phyloP scores from a whole-genome alignment of 805 yeast species.

The Nakazawaea holstii region DNA sequence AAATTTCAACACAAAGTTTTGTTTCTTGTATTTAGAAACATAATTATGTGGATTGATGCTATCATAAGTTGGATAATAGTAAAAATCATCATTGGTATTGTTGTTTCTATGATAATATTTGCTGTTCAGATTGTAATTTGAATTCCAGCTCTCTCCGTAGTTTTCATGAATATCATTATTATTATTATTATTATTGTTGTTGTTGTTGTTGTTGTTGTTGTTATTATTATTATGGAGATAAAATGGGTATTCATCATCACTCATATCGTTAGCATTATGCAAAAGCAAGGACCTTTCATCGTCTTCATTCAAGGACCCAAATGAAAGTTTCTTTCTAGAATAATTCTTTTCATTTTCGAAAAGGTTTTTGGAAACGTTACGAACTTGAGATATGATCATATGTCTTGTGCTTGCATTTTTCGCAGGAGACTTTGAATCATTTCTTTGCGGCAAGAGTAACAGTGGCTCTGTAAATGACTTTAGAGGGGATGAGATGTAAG shows the following conservation, averaged over 20 bases:
- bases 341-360: constrained; percentile 7
- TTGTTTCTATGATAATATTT: not conserved
- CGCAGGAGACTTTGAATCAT: not conserved
- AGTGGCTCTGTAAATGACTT: not conserved
- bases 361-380: constrained; percentile 9
- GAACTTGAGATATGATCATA: constrained; percentile 8
- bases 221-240: not conserved
- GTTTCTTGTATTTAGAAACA: constrained; percentile 5
- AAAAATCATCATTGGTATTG: not conserved
- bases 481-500: not conserved
- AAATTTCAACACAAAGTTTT: not conserved
- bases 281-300: constrained; percentile 2
- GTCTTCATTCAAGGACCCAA: constrained; percentile 6
- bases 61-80: constrained; percentile 8
- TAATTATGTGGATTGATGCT: constrained; percentile 10
- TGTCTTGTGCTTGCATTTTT: not conserved
- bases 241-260: not conserved
- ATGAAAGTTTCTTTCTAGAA: constrained; percentile 9
- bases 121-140: not conserved
- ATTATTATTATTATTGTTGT: not conserved
- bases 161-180: not conserved
- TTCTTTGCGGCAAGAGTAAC: not conserved
- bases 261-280: not conserved
- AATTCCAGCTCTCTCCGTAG: not conserved
- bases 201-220: not conserved